These are phyloP conservation scores for Phlyctochytrium arcticum DNA, from an alignment of 192 early-diverging fungal genomes.

Conservation along the genomic window DNA sequence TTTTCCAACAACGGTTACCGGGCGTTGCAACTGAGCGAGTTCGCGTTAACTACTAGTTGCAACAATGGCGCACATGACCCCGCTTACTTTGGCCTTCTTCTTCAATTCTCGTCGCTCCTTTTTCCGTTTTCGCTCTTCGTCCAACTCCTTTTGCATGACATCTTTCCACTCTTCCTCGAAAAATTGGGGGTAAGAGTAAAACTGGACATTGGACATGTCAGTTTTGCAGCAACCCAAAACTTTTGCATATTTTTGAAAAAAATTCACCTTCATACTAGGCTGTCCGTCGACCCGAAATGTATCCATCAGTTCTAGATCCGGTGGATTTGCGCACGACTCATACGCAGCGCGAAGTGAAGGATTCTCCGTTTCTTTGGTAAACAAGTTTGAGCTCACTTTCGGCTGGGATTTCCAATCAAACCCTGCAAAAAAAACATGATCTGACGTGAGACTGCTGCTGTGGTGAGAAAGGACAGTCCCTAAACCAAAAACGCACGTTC, in stretches of 20 bases:
- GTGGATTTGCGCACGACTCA: conserved; percentile 28
- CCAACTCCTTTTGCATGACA: conserved; percentile 32
- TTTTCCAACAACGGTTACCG: not conserved
- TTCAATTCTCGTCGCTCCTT: conserved; percentile 18
- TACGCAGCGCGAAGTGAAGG: conserved; percentile 19
- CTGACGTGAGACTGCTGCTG: too few species aligned
- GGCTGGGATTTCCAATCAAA: conserved; percentile 21
- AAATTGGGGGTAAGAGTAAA: conserved; percentile 48
- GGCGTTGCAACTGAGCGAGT: conserved; percentile 11
- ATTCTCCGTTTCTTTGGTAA: conserved; percentile 28
- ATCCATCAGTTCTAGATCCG: conserved; percentile 36
- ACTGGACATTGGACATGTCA: conserved; percentile 3
- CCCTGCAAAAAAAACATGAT: not conserved
- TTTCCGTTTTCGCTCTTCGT: conserved; percentile 22
- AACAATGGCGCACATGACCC: not conserved
- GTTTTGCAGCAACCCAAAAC: too few species aligned
- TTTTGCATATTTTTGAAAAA: not conserved
- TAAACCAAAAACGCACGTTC: too few species aligned
- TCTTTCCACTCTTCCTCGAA: conserved; percentile 49
- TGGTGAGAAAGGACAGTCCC: too few species aligned
- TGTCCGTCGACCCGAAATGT: conserved; percentile 37
- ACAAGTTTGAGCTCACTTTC: conserved; percentile 24
- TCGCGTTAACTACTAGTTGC: not conserved
- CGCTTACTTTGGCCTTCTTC: conserved; percentile 34
- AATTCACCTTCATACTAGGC: conserved; percentile 26